phyloP scores from a whole-genome alignment of 495 filamentous ascomycete species.

The Penicillium salamii region DNA sequence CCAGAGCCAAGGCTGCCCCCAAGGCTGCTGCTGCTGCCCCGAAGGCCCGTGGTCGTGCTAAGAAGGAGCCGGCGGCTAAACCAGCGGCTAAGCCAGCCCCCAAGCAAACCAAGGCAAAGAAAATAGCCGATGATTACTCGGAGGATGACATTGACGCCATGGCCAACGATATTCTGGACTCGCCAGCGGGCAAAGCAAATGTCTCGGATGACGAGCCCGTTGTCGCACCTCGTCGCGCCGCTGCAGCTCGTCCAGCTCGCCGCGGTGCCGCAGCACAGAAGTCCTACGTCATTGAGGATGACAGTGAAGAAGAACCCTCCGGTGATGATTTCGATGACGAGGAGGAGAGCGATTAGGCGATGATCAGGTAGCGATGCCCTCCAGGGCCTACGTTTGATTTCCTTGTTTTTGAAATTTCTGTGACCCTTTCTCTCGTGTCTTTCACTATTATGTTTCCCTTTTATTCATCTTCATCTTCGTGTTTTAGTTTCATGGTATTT shows the following conservation, averaged over 20 bases:
- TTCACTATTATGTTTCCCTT: not conserved
- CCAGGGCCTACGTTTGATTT: constrained; percentile 1
- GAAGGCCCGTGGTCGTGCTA: constrained; percentile 41
- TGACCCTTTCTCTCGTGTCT: constrained; percentile 6
- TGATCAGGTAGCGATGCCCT: not conserved
- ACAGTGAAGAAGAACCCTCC: constrained; percentile 46
- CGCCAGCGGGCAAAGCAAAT: constrained; percentile 35
- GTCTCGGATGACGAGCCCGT: constrained; percentile 29
- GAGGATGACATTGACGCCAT: constrained; percentile 52
- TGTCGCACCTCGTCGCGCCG: constrained; percentile 31
- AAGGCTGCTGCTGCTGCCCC: constrained; percentile 27
- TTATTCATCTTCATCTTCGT: constrained; percentile 7
- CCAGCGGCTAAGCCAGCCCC: constrained; percentile 83
- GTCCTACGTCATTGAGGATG: constrained; percentile 56
- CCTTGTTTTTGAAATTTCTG: constrained; percentile 2
- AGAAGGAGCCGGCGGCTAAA: constrained; percentile 43
- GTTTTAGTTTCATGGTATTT: constrained; percentile 8
- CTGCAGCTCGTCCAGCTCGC: constrained; percentile 48
- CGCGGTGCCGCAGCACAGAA: constrained; percentile 52
- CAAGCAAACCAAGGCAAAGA: constrained; percentile 60
- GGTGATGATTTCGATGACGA: constrained; percentile 37
- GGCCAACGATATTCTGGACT: constrained; percentile 57
- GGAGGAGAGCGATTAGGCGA: constrained; percentile 34
- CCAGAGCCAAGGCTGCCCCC: constrained; percentile 32
- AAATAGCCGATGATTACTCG: constrained; percentile 36